Conservation (phyloP, 768 basidiomycete genomes). For the Clathrus columnatus region DNA sequence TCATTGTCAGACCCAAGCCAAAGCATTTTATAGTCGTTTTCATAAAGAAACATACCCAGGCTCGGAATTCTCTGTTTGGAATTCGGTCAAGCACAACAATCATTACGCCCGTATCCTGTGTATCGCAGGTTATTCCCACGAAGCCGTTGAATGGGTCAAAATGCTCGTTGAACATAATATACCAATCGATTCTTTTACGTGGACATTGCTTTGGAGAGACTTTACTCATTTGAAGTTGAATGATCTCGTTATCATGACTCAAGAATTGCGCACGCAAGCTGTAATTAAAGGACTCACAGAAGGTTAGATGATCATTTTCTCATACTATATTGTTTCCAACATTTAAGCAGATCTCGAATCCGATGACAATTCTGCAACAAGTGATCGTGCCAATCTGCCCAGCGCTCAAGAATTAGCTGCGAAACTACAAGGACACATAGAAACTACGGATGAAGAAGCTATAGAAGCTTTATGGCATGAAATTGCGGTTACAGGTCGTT, state of each 20-base stretch:
- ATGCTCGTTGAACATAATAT: not conserved
- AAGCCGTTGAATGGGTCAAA: not conserved
- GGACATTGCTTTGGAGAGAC: not conserved
- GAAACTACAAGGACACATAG: not conserved
- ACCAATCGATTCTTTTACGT: not conserved
- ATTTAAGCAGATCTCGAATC: not conserved
- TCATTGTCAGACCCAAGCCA: not conserved
- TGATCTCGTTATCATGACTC: not conserved
- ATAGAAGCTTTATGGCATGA: not conserved
- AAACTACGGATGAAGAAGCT: not conserved
- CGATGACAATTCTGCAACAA: not conserved
- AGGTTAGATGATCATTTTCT: not conserved
- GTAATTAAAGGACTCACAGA: not conserved
- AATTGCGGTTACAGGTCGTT: not conserved
- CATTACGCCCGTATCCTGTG: not conserved
- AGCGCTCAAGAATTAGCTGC: not conserved
- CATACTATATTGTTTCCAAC: not conserved
- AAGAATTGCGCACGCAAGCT: not conserved
- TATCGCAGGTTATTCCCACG: conserved; percentile 3
- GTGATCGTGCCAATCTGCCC: not conserved
- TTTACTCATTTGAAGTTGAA: not conserved
- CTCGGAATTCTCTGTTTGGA: not conserved
- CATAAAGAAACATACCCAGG: not conserved
- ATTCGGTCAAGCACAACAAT: conserved; percentile 1
- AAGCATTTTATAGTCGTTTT: not conserved